A percentile compares a stretch with the other conserved stretches of the same genome.
Conservation (phyloP, 345 rosid genomes). For the Jatropha curcas region DNA sequence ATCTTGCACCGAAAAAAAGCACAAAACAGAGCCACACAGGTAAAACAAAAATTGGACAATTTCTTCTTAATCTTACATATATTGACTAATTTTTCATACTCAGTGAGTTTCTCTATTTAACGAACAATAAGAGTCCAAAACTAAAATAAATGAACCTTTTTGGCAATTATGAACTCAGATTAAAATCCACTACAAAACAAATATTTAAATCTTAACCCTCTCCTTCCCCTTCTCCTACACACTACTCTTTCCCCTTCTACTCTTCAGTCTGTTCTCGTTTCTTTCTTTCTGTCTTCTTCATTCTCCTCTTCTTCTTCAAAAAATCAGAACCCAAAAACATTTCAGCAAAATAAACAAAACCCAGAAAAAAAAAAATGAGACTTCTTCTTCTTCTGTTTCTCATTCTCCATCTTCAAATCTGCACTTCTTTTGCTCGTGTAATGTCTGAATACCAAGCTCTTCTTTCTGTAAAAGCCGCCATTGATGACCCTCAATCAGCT, state of each 20-base stretch:
- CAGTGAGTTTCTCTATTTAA: not conserved
- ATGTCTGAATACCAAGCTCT: conserved; percentile 71
- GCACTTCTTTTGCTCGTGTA: conserved; percentile 27
- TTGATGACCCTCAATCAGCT: conserved; percentile 54
- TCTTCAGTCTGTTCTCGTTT: conserved; percentile 12
- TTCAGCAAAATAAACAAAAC: conserved; percentile 13
- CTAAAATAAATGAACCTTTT: conserved; percentile 27
- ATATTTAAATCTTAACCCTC: conserved; percentile 34
- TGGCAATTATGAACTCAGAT: conserved; percentile 23
- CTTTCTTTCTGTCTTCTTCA: not conserved
- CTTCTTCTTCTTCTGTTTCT: conserved; percentile 35
- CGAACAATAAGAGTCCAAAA: conserved; percentile 34
- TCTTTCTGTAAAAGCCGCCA: conserved; percentile 68
- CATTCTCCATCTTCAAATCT: conserved; percentile 46
- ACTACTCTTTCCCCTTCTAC: not conserved
- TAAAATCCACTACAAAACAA: conserved; percentile 10
- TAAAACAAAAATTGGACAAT: too few relatives aligned
- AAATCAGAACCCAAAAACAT: not conserved
- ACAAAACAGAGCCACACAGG: too few relatives aligned
- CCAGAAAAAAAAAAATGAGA: conserved; percentile 39
- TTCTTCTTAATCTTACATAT: not conserved
- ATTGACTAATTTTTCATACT: not conserved
- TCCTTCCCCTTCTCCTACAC: conserved; percentile 15
- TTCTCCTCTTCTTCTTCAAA: conserved; percentile 4
- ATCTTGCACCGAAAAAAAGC: too few relatives aligned